Evolutionary conservation across 176 grass and related monocot genomes (phyloP).

Genomic region (Triticum turgidum): DNA sequence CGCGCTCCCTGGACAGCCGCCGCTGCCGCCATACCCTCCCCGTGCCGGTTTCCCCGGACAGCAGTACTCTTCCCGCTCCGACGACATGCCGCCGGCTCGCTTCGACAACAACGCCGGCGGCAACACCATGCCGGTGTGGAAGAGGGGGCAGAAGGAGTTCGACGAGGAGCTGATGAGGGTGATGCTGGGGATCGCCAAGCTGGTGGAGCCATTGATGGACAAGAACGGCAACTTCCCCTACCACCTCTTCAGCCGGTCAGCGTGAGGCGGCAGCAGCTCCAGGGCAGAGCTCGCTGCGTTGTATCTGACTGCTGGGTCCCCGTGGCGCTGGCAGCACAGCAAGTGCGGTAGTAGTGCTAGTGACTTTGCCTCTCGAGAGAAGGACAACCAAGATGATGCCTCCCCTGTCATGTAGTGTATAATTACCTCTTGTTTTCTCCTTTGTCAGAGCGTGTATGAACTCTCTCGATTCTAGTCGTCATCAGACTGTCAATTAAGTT

Average conservation of each 20-base stretch:
- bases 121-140: slow-evolving; percentile 23
- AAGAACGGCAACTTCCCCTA: slow-evolving; percentile 57
- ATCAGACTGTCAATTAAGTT: not conserved
- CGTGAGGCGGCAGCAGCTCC: not conserved
- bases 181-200: slow-evolving; percentile 52
- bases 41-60: slow-evolving; percentile 4
- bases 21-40: slow-evolving; percentile 27
- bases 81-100: not conserved
- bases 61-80: not conserved
- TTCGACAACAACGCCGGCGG: not conserved
- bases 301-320: slow-evolving; percentile 22
- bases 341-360: not conserved
- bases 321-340: not conserved
- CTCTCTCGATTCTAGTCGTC: not conserved
- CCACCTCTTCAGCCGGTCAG: slow-evolving; percentile 36
- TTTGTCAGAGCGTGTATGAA: not conserved
- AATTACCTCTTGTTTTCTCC: not conserved
- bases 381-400: not conserved
- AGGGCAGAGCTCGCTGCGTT: not conserved
- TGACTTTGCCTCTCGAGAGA: not conserved
- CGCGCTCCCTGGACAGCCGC: slow-evolving; percentile 7
- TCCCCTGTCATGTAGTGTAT: slow-evolving; percentile 14
- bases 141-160: slow-evolving; percentile 34
- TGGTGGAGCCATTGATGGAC: slow-evolving; percentile 54
- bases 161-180: slow-evolving; percentile 47